Conservation (phyloP, 345 rosid species). For the Viola odorata region DNA sequence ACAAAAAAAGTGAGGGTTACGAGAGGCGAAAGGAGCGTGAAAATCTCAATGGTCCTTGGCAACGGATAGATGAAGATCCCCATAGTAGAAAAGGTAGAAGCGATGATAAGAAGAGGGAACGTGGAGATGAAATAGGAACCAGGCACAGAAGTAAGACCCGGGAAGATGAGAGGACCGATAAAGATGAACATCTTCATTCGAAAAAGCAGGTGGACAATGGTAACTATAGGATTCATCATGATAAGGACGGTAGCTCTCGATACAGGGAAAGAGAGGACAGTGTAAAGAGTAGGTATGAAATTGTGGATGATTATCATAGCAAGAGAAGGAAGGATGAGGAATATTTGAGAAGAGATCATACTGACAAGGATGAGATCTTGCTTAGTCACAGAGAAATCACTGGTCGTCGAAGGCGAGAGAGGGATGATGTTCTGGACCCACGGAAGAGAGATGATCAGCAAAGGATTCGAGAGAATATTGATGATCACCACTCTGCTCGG, state of each 20-base stretch:
- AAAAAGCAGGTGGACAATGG: constrained; percentile 79
- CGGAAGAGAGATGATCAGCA: constrained; percentile 75
- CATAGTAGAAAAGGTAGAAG: constrained; percentile 48
- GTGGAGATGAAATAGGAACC: constrained; percentile 57
- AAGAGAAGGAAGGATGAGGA: constrained; percentile 84
- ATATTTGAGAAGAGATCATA: constrained; percentile 46
- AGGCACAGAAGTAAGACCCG: constrained; percentile 65
- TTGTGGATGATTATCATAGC: constrained; percentile 52
- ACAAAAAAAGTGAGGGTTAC: constrained; percentile 47
- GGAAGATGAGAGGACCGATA: constrained; percentile 60
- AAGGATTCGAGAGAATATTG: constrained; percentile 65
- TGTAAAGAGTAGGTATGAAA: constrained; percentile 50
- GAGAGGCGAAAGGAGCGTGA: constrained; percentile 69
- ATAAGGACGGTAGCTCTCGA: constrained; percentile 46
- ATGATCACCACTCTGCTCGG: constrained; percentile 61
- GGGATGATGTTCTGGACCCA: constrained; percentile 61
- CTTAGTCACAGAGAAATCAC: constrained; percentile 57
- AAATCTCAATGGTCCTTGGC: constrained; percentile 50
- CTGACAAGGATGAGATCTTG: constrained; percentile 55
- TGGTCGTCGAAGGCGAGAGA: constrained; percentile 68
- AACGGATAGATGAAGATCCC: constrained; percentile 57
- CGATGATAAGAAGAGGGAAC: constrained; percentile 77
- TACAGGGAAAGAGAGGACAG: constrained; percentile 59
- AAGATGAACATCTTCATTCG: constrained; percentile 50
- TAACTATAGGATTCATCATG: constrained; percentile 44